Evolutionary conservation across 768 basidiomycete genomes (phyloP), one percentile per base, ranked within the genome.

Genomic region (Mrakia blollopis): DNA sequence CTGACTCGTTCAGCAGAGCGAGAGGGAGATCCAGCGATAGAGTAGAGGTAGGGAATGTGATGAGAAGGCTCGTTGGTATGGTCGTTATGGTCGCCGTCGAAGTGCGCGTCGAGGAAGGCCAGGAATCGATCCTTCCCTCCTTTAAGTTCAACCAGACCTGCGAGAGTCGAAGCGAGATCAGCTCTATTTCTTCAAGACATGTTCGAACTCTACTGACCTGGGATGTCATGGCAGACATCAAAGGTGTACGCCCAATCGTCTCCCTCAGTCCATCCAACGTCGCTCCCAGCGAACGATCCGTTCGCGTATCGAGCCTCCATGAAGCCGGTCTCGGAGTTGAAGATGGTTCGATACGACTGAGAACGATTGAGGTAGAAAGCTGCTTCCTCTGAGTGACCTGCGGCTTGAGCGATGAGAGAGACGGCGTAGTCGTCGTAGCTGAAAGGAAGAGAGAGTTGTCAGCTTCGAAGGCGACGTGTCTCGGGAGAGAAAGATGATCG

Each of bases 61-160:
- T 93, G 92, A 0, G 91, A 92, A 0, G 92, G 92, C 90, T 93
- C 92, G 79, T 93, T 94, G 0, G 89, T 89, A 79, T 92, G 92
- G 78, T 91, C 89, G 80, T 93, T 93, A 79, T 92, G 91, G 0
- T 90, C 91, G 82, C 85, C 83, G 18, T 75, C 79, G 41, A 78
- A 80, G 74, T 79, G 82, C 28, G 73, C 72, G 77, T 81, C 80
- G 39, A 83, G 81, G 79, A 89, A 91, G 73, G 84, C 80, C 8
- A 92, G 88, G 78, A 93, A 92, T 30, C 83, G 86, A 39, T 82
- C 82, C 25, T 89, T 88, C 0, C 92, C 91, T 21, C 92, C 91
- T 73, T 89, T 87, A 71, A 85, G 85, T 73, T 87, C 83, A 28
- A 92, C 89, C 23, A 93, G 84, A 14, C 85, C 87, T 6, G 88